Evolutionary conservation across 805 yeast genomes (phyloP).

Genomic region (Brettanomyces anomalus): DNA sequence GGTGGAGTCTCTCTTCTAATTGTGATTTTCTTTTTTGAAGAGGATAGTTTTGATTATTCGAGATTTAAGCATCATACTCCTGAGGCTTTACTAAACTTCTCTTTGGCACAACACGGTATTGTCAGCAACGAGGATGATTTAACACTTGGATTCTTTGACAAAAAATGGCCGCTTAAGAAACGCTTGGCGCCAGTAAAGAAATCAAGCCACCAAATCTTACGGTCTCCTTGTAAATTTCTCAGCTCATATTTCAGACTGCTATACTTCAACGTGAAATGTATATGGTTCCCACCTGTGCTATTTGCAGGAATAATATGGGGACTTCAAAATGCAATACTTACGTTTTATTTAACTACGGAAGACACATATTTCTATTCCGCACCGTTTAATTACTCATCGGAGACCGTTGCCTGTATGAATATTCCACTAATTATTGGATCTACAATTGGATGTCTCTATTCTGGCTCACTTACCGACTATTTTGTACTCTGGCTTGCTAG

Average conservation of each 20-base stretch:
- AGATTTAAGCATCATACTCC: conserved; percentile 22
- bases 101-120: conserved; percentile 21
- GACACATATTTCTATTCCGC: conserved; percentile 52
- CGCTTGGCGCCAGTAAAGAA: conserved; percentile 12
- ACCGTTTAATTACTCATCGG: conserved; percentile 57
- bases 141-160: conserved; percentile 17
- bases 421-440: conserved; percentile 64
- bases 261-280: conserved; percentile 17
- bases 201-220: conserved; percentile 1
- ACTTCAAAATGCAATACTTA: conserved; percentile 61
- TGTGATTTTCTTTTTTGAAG: conserved; percentile 56
- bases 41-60: conserved; percentile 56
- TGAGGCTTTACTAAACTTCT: conserved; percentile 13
- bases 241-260: conserved; percentile 33
- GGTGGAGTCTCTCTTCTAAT: conserved; percentile 47
- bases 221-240: conserved; percentile 4
- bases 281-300: conserved; percentile 49
- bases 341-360: conserved; percentile 66
- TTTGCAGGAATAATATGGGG: conserved; percentile 71
- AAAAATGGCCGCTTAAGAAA: conserved; percentile 7
- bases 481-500: conserved; percentile 60
- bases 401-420: conserved; percentile 68
- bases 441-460: conserved; percentile 53
- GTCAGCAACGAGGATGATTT: conserved; percentile 15
- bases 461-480: conserved; percentile 55